phyloP scores from a whole-genome alignment of 352 stramenopile species.

The Globisporangium viniferum region DNA sequence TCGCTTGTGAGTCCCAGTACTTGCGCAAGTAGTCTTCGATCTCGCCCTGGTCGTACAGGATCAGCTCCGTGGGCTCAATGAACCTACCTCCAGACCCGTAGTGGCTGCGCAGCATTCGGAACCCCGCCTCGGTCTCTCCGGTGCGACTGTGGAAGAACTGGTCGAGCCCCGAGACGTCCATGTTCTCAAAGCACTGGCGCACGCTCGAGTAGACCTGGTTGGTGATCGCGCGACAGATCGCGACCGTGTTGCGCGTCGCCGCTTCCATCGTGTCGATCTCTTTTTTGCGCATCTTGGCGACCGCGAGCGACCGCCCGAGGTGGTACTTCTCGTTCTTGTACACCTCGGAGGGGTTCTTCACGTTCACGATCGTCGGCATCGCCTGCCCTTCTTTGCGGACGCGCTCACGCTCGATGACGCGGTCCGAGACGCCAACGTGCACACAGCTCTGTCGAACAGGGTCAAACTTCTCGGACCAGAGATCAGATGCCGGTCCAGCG shows the following conservation, averaged over 20 bases:
- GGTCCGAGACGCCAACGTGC: slow-evolving; percentile 66
- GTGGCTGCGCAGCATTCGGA: slow-evolving; percentile 68
- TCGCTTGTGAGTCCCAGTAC: slow-evolving; percentile 37
- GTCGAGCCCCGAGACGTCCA: slow-evolving; percentile 32
- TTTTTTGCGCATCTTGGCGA: slow-evolving; percentile 41
- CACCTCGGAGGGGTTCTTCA: slow-evolving; percentile 53
- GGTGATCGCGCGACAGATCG: slow-evolving; percentile 46
- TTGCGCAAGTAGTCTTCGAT: slow-evolving; percentile 74
- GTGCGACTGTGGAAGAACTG: slow-evolving; percentile 40
- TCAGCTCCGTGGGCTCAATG: slow-evolving; percentile 54
- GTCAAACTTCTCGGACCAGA: slow-evolving; percentile 51
- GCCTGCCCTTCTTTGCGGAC: slow-evolving; percentile 16
- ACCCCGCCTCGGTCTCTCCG: slow-evolving; percentile 52
- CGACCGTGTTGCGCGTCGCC: slow-evolving; percentile 63
- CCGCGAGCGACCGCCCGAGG: slow-evolving; percentile 40
- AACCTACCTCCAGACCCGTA: slow-evolving; percentile 34
- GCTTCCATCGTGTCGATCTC: slow-evolving; percentile 56
- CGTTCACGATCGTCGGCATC: slow-evolving; percentile 32
- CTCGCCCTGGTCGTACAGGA: slow-evolving; percentile 57
- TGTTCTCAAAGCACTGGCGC: slow-evolving; percentile 53
- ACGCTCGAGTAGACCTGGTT: slow-evolving; percentile 45
- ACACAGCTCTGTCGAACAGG: slow-evolving; percentile 61
- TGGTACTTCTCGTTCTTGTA: slow-evolving; percentile 68
- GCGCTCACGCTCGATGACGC: slow-evolving; percentile 51
- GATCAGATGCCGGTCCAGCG: neutral